Evolutionary conservation across 1,139 yeast species (phyloP).

Genomic region (Taphrina communis): DNA sequence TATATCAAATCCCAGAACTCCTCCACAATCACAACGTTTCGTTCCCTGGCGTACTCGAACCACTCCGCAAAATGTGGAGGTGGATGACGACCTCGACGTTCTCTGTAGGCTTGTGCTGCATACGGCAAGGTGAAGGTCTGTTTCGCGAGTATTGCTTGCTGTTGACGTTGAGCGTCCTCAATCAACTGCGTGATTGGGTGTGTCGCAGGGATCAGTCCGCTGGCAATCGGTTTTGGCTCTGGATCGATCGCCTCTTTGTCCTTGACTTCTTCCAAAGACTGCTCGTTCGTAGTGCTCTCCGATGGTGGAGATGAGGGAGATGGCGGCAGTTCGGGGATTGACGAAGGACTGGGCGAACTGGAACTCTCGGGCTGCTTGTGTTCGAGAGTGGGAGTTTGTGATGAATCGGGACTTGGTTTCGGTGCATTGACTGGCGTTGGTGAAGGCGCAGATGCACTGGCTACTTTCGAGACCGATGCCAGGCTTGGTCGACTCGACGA

Average conservation of each 20-base stretch:
- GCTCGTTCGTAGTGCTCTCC: no score
- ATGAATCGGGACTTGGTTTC: no score
- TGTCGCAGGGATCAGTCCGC: background rate
- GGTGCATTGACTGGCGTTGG: no score
- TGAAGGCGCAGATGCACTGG: no score
- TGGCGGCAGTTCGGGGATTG: no score
- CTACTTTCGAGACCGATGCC: no score
- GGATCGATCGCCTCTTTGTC: background rate
- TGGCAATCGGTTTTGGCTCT: background rate
- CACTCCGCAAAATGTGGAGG: conserved; percentile 47
- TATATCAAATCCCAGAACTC: conserved; percentile 45
- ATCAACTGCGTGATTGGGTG: conserved; percentile 15
- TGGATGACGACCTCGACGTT: conserved; percentile 42
- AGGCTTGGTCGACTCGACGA: no score
- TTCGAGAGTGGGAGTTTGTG: no score
- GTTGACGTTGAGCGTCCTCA: conserved; percentile 10
- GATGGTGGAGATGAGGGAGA: no score
- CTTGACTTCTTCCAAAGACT: background rate
- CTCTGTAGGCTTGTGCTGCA: conserved; percentile 2
- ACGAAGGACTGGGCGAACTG: no score
- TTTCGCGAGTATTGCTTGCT: background rate
- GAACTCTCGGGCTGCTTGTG: no score
- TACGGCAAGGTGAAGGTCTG: conserved; percentile 34
- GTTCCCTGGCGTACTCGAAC: conserved; percentile 45
- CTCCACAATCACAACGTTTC: conserved; percentile 42